These are phyloP conservation scores for Pestalotiopsis sp. DNA, from an alignment of 2,329 filamentous ascomycete species.

Conservation along the genomic window DNA sequence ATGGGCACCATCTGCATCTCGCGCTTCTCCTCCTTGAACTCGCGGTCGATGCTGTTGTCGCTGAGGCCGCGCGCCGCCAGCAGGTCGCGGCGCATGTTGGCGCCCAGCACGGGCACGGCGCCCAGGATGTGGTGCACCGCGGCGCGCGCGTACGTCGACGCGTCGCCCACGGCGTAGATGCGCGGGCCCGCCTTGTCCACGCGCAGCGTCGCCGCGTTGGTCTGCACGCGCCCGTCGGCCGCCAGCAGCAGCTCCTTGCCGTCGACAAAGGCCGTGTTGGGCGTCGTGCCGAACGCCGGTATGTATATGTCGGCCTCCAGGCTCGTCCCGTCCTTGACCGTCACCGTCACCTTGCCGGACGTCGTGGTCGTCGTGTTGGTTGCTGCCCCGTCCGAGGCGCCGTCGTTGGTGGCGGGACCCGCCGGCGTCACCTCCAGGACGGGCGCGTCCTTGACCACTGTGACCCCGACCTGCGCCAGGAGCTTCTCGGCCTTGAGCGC, in stretches of 20 bases:
- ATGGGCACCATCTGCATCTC: constrained; percentile 50
- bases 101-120: constrained; percentile 41
- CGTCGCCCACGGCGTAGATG: constrained; percentile 50
- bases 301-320: constrained; percentile 49
- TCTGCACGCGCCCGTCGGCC: constrained; percentile 37
- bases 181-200: constrained; percentile 31
- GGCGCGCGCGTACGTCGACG: constrained; percentile 36
- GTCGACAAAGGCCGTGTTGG: constrained; percentile 42
- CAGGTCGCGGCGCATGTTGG: constrained; percentile 52
- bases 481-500: constrained; percentile 40
- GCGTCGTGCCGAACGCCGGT: constrained; percentile 39
- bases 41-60: constrained; percentile 16
- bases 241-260: constrained; percentile 23
- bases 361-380: constrained; percentile 19
- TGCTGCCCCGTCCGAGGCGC: not conserved
- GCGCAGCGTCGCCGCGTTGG: constrained; percentile 36
- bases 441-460: constrained; percentile 39
- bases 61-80: constrained; percentile 30
- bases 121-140: constrained; percentile 42
- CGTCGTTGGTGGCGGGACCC: constrained; percentile 26
- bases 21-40: constrained; percentile 43
- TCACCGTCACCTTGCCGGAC: constrained; percentile 31
- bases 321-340: constrained; percentile 37
- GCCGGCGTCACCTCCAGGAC: constrained; percentile 34
- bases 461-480: constrained; percentile 46